Evolutionary conservation across 129 eudicot genomes (phyloP).

Genomic region (Tanacetum coccineum): DNA sequence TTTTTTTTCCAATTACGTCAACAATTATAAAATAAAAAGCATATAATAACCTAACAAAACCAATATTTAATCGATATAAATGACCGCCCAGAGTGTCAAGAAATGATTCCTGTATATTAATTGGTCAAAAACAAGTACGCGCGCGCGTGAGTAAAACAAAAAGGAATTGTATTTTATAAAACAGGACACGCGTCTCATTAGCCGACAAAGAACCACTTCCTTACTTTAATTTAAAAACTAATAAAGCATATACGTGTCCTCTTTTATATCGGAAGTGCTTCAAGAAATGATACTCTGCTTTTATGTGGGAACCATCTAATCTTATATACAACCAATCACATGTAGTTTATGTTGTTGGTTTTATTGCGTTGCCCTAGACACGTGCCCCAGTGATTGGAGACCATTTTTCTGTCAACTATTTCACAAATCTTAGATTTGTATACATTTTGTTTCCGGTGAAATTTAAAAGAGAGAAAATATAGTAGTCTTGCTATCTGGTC

Average conservation of each 20-base stretch:
- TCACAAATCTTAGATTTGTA: too few relatives aligned
- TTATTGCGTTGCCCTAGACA: slow-evolving; percentile 45
- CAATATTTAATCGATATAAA: slow-evolving; percentile 1
- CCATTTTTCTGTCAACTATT: slow-evolving; percentile 5
- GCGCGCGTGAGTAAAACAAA: too few relatives aligned
- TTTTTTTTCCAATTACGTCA: slow-evolving; percentile 19
- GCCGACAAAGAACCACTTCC: slow-evolving; percentile 26
- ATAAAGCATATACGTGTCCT: slow-evolving; percentile 26
- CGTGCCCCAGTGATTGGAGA: slow-evolving; percentile 41
- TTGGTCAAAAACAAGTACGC: too few relatives aligned
- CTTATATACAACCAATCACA: slow-evolving; percentile 26
- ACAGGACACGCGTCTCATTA: slow-evolving; percentile 31
- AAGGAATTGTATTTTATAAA: background rate
- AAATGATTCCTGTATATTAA: slow-evolving; percentile 16
- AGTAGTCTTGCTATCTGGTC: background rate
- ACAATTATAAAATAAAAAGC: background rate
- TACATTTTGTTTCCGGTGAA: slow-evolving; percentile 24
- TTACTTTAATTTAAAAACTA: slow-evolving; percentile 15
- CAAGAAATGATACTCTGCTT: slow-evolving; percentile 32
- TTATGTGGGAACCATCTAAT: slow-evolving; percentile 24
- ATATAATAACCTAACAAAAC: slow-evolving; percentile 3
- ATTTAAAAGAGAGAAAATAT: slow-evolving; percentile 15
- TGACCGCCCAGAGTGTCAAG: slow-evolving; percentile 17
- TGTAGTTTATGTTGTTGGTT: background rate
- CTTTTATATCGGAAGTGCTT: slow-evolving; percentile 29